Percentiles rank a stretch among this genome's conserved stretches.
These are phyloP conservation scores for Mycena pura DNA, from an alignment of 768 basidiomycete genomes.

Conservation along the genomic window DNA sequence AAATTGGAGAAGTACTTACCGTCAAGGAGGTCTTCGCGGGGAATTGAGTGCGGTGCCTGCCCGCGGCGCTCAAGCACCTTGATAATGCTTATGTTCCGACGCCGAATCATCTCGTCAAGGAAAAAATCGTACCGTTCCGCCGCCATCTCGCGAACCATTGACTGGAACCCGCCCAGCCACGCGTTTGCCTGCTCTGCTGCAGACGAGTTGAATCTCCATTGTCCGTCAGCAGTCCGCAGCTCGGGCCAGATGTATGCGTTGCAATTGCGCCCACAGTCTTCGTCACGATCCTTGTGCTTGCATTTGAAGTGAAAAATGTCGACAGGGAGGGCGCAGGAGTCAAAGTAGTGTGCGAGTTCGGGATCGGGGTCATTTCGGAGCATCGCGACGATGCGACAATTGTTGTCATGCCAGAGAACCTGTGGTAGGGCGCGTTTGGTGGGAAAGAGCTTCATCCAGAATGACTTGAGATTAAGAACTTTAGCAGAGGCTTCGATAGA, in stretches of 20 bases:
- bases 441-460: slow-evolving; percentile 28
- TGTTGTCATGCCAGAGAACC: slow-evolving; percentile 34
- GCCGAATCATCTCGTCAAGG: slow-evolving; percentile 44
- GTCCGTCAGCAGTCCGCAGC: slow-evolving; percentile 17
- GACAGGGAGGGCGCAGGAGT: slow-evolving; percentile 26
- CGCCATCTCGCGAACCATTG: slow-evolving; percentile 40
- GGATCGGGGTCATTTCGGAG: slow-evolving; percentile 19
- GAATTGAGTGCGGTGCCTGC: too few relatives aligned
- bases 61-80: too few relatives aligned
- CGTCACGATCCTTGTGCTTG: slow-evolving; percentile 35
- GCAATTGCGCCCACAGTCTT: slow-evolving; percentile 32
- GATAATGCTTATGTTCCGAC: too few relatives aligned
- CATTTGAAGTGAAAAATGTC: slow-evolving; percentile 36
- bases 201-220: slow-evolving; percentile 46
- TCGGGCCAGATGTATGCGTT: slow-evolving; percentile 32
- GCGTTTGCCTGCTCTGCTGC: slow-evolving; percentile 41
- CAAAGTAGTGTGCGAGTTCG: slow-evolving; percentile 4
- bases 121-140: slow-evolving; percentile 39
- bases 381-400: slow-evolving; percentile 29
- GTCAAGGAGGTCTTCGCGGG: too few relatives aligned
- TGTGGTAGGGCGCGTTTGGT: slow-evolving; percentile 27
- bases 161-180: slow-evolving; percentile 42
- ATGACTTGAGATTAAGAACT: not conserved
- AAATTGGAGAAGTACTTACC: too few relatives aligned
- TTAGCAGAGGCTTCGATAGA: not conserved